phyloP scores from a whole-genome alignment of 2,329 filamentous ascomycete species.

The Aspergillus bombycis region DNA sequence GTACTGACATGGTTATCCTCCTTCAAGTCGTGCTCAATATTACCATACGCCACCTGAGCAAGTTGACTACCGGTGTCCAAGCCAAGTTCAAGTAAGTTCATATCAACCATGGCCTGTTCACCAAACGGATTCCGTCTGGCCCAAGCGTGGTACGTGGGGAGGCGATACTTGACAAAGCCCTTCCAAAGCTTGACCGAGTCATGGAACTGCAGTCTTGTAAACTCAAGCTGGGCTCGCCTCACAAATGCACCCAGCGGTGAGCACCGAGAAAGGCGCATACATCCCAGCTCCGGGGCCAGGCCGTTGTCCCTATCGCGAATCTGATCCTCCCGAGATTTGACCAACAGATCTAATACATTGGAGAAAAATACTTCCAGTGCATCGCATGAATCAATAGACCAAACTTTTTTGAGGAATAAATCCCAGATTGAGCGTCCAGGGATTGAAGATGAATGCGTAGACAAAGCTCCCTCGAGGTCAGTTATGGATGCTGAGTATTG shows the following conservation, averaged over 20 bases:
- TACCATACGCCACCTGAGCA: conserved; percentile 55
- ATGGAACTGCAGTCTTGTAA: conserved; percentile 76
- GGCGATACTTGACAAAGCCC: conserved; percentile 77
- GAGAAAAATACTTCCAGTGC: conserved; percentile 77
- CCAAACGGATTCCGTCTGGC: conserved; percentile 55
- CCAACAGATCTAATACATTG: conserved; percentile 60
- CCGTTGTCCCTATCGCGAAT: conserved; percentile 59
- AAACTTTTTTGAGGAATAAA: conserved; percentile 76
- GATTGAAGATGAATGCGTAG: conserved; percentile 53
- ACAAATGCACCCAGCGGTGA: conserved; percentile 84
- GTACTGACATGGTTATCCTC: conserved; percentile 62
- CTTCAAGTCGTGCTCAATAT: conserved; percentile 46
- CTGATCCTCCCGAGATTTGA: conserved; percentile 64
- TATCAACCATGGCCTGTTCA: conserved; percentile 59
- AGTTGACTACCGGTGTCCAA: conserved; percentile 55
- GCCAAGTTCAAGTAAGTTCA: conserved; percentile 63
- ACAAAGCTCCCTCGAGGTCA: conserved; percentile 53
- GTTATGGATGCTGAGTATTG: conserved; percentile 43
- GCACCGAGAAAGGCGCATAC: conserved; percentile 67
- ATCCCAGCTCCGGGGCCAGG: conserved; percentile 51
- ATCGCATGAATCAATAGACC: conserved; percentile 81
- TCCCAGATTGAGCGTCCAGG: conserved; percentile 88
- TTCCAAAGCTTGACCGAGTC: conserved; percentile 80
- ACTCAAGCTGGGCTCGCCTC: conserved; percentile 76
- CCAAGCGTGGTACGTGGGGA: conserved; percentile 69